These are phyloP conservation scores for Cordyceps cateniannulata DNA, from an alignment of 2,329 filamentous ascomycete species.

Conservation along the genomic window DNA sequence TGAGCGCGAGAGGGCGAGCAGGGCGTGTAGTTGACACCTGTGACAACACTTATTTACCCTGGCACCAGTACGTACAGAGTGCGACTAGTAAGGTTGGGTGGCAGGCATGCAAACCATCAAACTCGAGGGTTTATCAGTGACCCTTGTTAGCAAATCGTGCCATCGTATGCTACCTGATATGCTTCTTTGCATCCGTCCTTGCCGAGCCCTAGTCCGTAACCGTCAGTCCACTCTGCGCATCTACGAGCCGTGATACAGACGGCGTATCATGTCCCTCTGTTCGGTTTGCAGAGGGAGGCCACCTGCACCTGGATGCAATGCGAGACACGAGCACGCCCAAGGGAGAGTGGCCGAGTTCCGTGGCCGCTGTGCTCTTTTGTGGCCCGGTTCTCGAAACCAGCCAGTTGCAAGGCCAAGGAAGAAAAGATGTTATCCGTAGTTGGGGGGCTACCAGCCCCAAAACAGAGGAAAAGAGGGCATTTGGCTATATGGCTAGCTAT, in stretches of 20 bases:
- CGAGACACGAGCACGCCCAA: not conserved
- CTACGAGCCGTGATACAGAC: slow-evolving; percentile 4
- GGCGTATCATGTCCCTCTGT: not conserved
- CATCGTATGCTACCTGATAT: not conserved
- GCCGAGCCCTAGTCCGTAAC: not conserved
- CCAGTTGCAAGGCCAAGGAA: not conserved
- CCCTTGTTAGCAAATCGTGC: not conserved
- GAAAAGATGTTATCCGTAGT: not conserved
- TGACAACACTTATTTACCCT: too few relatives aligned
- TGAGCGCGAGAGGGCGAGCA: slow-evolving; percentile 6
- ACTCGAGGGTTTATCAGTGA: not conserved
- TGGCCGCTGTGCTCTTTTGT: not conserved
- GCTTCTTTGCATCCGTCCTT: not conserved
- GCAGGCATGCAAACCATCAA: not conserved
- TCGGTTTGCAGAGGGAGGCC: not conserved
- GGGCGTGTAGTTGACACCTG: not conserved
- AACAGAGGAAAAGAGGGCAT: not conserved
- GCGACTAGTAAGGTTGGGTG: not conserved
- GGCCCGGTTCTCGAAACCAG: not conserved
- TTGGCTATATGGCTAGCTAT: not conserved
- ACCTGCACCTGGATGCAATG: not conserved
- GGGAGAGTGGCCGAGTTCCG: not conserved
- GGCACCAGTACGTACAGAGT: not conserved
- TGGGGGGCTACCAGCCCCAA: too few relatives aligned
- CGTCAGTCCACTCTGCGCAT: not conserved